phyloP scores from a whole-genome alignment of 148 eudicot genomes.

The Rhododendron ovatum region DNA sequence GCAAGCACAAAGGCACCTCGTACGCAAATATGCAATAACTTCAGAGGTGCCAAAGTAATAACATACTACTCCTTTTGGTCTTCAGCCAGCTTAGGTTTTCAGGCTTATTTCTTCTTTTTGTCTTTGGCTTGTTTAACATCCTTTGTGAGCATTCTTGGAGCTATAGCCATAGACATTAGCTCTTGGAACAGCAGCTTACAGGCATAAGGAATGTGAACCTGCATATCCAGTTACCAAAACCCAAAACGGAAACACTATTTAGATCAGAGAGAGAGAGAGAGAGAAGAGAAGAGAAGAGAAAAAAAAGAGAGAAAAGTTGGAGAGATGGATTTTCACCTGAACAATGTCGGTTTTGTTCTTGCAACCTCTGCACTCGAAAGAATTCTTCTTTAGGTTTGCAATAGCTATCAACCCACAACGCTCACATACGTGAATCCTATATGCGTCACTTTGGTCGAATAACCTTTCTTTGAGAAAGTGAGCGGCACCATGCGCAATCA shows the following conservation, averaged over 20 bases:
- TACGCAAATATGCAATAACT: background rate
- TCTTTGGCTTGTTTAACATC: constrained; percentile 64
- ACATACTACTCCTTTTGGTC: background rate
- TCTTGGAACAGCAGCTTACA: constrained; percentile 97
- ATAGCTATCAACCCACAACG: constrained; percentile 88
- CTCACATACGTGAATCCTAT: constrained; percentile 93
- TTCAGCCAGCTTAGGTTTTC: constrained; percentile 10
- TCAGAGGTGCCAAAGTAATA: background rate
- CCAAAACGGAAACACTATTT: background rate
- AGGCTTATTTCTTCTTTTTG: constrained; percentile 64
- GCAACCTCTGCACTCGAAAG: constrained; percentile 96
- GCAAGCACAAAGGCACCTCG: background rate
- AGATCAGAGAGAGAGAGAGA: background rate
- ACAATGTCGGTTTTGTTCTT: constrained; percentile 93
- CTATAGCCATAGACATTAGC: constrained; percentile 98
- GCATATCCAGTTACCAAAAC: constrained; percentile 13
- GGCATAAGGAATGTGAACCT: constrained; percentile 96
- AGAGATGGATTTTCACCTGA: constrained; percentile 47
- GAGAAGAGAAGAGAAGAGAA: background rate
- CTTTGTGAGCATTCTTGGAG: constrained; percentile 94
- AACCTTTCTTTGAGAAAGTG: constrained; percentile 92
- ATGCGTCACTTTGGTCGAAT: constrained; percentile 97
- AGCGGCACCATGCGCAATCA: constrained; percentile 99
- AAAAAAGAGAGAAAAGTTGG: background rate
- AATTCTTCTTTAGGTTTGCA: constrained; percentile 88